Conservation (phyloP, 495 filamentous ascomycete species). For the Penicillium nucicola region DNA sequence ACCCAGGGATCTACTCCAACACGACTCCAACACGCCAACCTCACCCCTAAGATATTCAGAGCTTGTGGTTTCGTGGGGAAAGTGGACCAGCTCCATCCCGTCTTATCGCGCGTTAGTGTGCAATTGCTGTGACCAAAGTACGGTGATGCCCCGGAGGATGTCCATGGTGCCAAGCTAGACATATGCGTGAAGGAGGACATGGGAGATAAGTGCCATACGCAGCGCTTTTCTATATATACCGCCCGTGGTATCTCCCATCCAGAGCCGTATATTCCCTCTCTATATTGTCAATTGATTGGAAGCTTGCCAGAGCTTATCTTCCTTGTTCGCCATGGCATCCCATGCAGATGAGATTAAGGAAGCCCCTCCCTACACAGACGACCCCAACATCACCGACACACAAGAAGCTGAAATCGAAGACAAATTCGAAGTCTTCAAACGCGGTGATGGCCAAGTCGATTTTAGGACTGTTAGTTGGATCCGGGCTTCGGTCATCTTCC, state of each 20-base stretch:
- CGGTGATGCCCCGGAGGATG: too few species aligned
- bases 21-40: neutral
- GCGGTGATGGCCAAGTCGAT: slow-evolving; percentile 45
- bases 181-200: slow-evolving; percentile 13
- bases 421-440: slow-evolving; percentile 51
- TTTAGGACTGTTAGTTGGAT: slow-evolving; percentile 58
- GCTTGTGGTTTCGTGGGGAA: neutral
- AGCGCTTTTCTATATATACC: neutral
- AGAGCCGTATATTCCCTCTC: neutral
- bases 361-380: slow-evolving; percentile 3
- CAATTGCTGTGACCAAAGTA: too few species aligned
- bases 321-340: slow-evolving; percentile 5
- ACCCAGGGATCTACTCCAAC: neutral
- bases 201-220: slow-evolving; percentile 1
- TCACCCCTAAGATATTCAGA: neutral
- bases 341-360: slow-evolving; percentile 20
- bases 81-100: neutral
- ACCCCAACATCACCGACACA: slow-evolving; percentile 2
- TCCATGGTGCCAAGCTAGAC: too few species aligned
- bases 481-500: slow-evolving; percentile 54
- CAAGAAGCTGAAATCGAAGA: slow-evolving; percentile 19
- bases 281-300: too few species aligned
- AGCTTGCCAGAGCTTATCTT: neutral
- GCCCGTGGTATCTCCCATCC: neutral
- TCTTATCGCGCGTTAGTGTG: too few species aligned